Evolutionary conservation across 1,284 basidiomycete genomes (phyloP).

Genomic region (Rhodotorula sp.): DNA sequence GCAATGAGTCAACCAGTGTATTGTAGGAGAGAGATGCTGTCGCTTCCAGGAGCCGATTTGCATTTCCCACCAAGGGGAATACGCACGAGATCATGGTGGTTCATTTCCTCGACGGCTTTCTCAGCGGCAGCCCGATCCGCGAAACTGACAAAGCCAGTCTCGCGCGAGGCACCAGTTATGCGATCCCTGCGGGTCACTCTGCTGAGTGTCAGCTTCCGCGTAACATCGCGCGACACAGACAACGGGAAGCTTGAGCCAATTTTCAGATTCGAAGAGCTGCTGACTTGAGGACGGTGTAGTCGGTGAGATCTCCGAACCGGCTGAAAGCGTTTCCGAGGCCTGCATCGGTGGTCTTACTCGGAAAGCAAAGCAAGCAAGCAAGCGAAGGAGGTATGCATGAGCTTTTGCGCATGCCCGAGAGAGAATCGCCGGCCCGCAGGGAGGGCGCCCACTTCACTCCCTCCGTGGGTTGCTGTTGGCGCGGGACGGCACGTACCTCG

Average conservation of each 20-base stretch:
- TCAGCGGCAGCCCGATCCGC: conserved; percentile 36
- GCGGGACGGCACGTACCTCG: conserved; percentile 24
- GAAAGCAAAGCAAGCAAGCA: neutral
- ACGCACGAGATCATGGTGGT: conserved; percentile 42
- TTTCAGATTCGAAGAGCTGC: neutral
- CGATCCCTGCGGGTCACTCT: conserved; percentile 21
- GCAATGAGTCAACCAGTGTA: no score
- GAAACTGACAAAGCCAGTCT: conserved; percentile 42
- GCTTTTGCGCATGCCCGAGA: no score
- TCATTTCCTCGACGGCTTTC: conserved; percentile 40
- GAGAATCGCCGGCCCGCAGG: no score
- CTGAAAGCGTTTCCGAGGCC: conserved; percentile 38
- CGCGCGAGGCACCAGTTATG: conserved; percentile 39
- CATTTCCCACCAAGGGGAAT: neutral
- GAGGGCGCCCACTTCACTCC: neutral
- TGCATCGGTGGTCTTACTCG: conserved; percentile 36
- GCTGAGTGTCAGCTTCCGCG: neutral
- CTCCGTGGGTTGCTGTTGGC: no score
- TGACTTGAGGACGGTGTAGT: conserved; percentile 43
- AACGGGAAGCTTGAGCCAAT: no score
- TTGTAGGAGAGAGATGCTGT: neutral
- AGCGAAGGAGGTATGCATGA: neutral
- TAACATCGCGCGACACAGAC: neutral
- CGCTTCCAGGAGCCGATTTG: no score
- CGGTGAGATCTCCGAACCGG: conserved; percentile 38